phyloP scores from a whole-genome alignment of 495 filamentous ascomycete species.

The Parathielavia appendiculata region DNA sequence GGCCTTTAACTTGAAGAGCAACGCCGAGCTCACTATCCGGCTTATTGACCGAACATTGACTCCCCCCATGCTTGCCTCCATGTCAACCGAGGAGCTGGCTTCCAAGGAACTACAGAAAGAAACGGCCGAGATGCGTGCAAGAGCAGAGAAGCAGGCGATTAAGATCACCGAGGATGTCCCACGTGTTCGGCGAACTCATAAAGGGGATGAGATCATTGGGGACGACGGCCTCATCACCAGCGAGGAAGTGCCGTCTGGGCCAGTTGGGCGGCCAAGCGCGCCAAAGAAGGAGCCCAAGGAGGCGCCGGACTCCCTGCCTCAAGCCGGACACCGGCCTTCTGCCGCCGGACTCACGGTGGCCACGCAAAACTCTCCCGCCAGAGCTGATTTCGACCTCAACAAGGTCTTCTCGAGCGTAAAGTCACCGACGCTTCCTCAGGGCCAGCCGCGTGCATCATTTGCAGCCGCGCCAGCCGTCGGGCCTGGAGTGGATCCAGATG shows the following conservation, averaged over 20 bases:
- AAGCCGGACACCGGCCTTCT: background rate
- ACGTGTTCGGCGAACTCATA: constrained; percentile 84
- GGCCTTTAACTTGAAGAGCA: constrained; percentile 78
- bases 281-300: constrained; percentile 20
- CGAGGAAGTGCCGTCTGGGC: constrained; percentile 38
- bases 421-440: constrained; percentile 48
- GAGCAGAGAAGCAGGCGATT: constrained; percentile 79
- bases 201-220: constrained; percentile 87
- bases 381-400: constrained; percentile 62
- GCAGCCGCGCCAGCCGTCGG: constrained; percentile 41
- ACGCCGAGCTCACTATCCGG: constrained; percentile 68
- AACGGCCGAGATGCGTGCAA: constrained; percentile 63
- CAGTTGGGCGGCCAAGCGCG: constrained; percentile 35
- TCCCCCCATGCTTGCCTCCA: constrained; percentile 67
- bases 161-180: constrained; percentile 78
- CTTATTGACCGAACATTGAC: constrained; percentile 66
- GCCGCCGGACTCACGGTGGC: constrained; percentile 43
- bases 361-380: constrained; percentile 45
- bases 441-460: constrained; percentile 42
- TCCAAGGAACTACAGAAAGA: constrained; percentile 82
- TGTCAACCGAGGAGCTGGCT: constrained; percentile 84
- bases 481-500: constrained; percentile 71
- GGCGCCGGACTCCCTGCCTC: background rate
- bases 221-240: constrained; percentile 46
- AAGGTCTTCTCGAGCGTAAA: constrained; percentile 64